Conservation (phyloP, 176 grass and related monocot species). For the Miscanthus lutarioriparius region DNA sequence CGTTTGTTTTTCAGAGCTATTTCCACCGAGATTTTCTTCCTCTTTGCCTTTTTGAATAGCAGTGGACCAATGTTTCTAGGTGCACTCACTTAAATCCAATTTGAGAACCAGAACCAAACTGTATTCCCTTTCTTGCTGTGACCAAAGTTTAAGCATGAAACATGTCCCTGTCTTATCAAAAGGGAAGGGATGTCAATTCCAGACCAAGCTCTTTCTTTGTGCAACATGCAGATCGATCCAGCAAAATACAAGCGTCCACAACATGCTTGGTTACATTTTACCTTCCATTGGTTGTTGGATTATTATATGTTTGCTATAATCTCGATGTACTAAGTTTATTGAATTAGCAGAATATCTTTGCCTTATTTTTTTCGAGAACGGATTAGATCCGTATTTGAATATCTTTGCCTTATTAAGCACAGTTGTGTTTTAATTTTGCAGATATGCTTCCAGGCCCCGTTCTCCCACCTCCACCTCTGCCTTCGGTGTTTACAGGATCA, state of each 20-base stretch:
- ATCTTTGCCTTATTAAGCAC: background rate
- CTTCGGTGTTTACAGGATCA: conserved; percentile 12
- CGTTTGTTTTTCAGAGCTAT: background rate
- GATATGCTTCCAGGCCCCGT: conserved; percentile 38
- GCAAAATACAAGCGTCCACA: background rate
- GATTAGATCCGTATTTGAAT: no score
- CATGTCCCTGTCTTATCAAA: background rate
- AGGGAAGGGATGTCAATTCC: background rate
- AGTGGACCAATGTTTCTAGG: background rate
- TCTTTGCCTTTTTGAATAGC: background rate
- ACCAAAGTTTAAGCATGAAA: background rate
- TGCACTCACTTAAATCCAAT: background rate
- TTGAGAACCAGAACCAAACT: background rate
- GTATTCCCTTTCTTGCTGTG: background rate
- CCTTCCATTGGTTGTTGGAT: background rate
- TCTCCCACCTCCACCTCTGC: background rate
- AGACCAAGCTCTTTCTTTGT: background rate
- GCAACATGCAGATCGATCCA: background rate
- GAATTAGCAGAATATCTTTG: background rate
- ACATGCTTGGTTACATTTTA: conserved; percentile 15
- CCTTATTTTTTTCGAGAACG: background rate
- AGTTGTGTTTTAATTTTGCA: conserved; percentile 9
- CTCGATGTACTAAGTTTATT: background rate
- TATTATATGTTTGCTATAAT: background rate
- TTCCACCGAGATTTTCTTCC: background rate